Conservation (phyloP, 2,329 filamentous ascomycete genomes). For the Aspergillus melleus region DNA sequence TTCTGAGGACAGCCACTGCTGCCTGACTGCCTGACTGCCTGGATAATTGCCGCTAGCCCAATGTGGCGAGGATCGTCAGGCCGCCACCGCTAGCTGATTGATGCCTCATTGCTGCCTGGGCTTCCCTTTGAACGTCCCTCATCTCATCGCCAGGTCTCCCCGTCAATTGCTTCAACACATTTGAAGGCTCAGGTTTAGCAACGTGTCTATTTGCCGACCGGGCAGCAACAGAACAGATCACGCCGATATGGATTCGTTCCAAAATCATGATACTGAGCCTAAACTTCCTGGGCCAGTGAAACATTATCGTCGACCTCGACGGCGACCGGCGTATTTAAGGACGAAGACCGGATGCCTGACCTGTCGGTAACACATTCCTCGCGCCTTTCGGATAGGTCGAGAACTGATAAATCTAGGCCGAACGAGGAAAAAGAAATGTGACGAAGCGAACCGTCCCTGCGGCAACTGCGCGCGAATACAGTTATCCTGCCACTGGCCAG, state of each 20-base stretch:
- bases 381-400: neutral
- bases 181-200: too few relatives aligned
- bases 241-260: neutral
- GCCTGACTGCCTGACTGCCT: too few relatives aligned
- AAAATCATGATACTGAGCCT: neutral
- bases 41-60: too few relatives aligned
- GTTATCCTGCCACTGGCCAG: slow-evolving; percentile 20
- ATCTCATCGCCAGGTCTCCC: too few relatives aligned
- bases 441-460: slow-evolving; percentile 19
- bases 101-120: too few relatives aligned
- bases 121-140: too few relatives aligned
- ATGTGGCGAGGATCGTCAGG: too few relatives aligned
- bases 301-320: slow-evolving; percentile 20
- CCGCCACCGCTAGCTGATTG: too few relatives aligned
- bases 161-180: too few relatives aligned
- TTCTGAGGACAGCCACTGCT: too few relatives aligned
- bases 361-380: slow-evolving; percentile 15
- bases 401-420: slow-evolving; percentile 13
- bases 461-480: slow-evolving; percentile 19
- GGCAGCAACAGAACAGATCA: neutral
- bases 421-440: slow-evolving; percentile 28
- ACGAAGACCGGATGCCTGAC: slow-evolving; percentile 31
- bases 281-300: neutral
- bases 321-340: slow-evolving; percentile 25
- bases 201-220: too few relatives aligned